These are phyloP conservation scores for Sarocladiaceae sp. DNA, from an alignment of 2,329 filamentous ascomycete species.

Conservation along the genomic window DNA sequence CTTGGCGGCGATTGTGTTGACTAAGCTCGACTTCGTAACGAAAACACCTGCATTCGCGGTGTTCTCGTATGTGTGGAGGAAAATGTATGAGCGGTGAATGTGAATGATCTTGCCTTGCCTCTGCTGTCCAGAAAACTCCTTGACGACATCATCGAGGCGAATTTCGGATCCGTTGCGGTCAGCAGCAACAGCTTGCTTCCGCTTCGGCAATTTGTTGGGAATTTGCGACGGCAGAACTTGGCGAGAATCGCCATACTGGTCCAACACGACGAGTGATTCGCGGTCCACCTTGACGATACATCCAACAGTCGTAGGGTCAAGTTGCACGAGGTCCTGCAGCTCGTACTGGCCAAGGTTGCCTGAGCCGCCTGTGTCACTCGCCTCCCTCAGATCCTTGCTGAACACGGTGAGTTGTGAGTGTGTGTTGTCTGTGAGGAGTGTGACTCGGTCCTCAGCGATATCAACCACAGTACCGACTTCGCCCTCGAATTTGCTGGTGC, in stretches of 20 bases:
- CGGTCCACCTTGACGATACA: slow-evolving; percentile 94
- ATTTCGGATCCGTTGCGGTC: slow-evolving; percentile 94
- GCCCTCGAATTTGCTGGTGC: slow-evolving; percentile 88
- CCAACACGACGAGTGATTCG: slow-evolving; percentile 83
- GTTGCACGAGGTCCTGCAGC: slow-evolving; percentile 88
- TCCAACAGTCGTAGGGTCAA: slow-evolving; percentile 87
- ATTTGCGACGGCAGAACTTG: slow-evolving; percentile 88
- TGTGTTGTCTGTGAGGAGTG: slow-evolving; percentile 85
- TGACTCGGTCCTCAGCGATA: slow-evolving; percentile 88
- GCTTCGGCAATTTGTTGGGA: slow-evolving; percentile 78
- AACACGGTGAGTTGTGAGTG: slow-evolving; percentile 96
- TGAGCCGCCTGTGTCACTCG: slow-evolving; percentile 84
- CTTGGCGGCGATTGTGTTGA: slow-evolving; percentile 90
- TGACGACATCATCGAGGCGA: slow-evolving; percentile 83
- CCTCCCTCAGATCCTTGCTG: slow-evolving; percentile 92
- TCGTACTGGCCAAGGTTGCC: slow-evolving; percentile 84
- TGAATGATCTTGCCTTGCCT: slow-evolving; percentile 87
- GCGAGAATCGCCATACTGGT: slow-evolving; percentile 81
- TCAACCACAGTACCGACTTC: slow-evolving; percentile 97
- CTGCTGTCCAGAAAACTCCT: slow-evolving; percentile 81
- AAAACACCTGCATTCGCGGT: slow-evolving; percentile 88
- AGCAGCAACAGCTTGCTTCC: slow-evolving; percentile 82
- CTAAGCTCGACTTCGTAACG: slow-evolving; percentile 78
- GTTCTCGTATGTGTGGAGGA: slow-evolving; percentile 78
- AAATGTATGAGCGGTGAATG: slow-evolving; percentile 89